Conservation (phyloP, 2,329 filamentous ascomycete genomes). For the Venturia asperata region DNA sequence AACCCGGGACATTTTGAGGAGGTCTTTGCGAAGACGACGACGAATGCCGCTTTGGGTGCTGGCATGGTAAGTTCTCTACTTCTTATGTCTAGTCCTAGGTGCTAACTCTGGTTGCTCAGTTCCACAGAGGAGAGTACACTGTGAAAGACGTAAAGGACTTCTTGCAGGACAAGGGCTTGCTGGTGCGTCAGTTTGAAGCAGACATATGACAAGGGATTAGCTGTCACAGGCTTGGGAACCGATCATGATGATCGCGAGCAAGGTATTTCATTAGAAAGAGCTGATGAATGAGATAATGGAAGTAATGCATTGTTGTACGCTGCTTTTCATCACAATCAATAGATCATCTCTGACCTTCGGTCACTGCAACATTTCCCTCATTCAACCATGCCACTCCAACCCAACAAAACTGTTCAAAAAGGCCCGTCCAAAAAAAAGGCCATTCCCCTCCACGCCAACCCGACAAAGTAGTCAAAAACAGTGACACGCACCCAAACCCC, state of each 20-base stretch:
- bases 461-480: not conserved
- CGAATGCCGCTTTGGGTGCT: slow-evolving; percentile 88
- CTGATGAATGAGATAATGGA: not conserved
- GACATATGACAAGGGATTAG: slow-evolving; percentile 27
- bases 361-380: not conserved
- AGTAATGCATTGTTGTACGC: not conserved
- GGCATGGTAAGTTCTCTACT: slow-evolving; percentile 62
- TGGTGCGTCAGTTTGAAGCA: slow-evolving; percentile 73
- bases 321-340: not conserved
- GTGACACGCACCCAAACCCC: too few species aligned
- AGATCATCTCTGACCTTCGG: not conserved
- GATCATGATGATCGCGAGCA: not conserved
- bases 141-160: slow-evolving; percentile 90
- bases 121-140: slow-evolving; percentile 91
- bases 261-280: not conserved
- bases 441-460: not conserved
- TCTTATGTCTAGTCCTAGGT: not conserved
- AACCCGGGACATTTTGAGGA: slow-evolving; percentile 81
- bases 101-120: slow-evolving; percentile 41
- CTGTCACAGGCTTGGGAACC: not conserved
- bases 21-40: slow-evolving; percentile 77
- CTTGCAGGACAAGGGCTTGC: slow-evolving; percentile 60
- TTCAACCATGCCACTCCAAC: not conserved
- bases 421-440: not conserved
- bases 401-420: not conserved